Percentiles rank a stretch among this genome's conserved stretches.
These are phyloP conservation scores for Triticum timopheevii DNA, from an alignment of 176 grass and related monocot species.

Conservation along the genomic window DNA sequence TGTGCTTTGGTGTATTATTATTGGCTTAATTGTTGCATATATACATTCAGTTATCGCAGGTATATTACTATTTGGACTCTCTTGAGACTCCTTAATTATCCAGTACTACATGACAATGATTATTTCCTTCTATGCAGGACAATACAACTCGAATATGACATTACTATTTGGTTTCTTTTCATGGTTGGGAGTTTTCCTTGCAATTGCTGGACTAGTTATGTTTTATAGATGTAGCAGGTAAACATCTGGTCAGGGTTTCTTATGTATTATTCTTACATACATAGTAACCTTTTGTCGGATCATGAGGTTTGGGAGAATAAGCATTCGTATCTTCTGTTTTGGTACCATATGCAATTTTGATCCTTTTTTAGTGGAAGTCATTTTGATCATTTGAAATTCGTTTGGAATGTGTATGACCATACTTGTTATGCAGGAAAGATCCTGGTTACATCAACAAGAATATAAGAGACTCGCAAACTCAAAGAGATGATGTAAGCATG, in stretches of 20 bases:
- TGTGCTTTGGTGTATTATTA: conserved; percentile 79
- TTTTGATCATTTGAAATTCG: conserved; percentile 15
- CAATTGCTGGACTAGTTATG: conserved; percentile 67
- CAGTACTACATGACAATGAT: conserved; percentile 19
- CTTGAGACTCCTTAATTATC: conserved; percentile 11
- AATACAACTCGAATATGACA: conserved; percentile 63
- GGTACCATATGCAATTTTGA: conserved; percentile 11
- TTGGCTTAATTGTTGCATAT: conserved; percentile 70
- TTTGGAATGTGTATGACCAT: conserved; percentile 18
- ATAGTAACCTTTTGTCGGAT: not conserved
- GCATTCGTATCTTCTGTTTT: not conserved
- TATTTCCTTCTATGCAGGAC: conserved; percentile 54
- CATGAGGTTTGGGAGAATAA: not conserved
- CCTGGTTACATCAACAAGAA: conserved; percentile 91
- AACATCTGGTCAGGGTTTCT: conserved; percentile 17
- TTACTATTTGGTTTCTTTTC: conserved; percentile 60
- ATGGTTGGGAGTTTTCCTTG: conserved; percentile 78
- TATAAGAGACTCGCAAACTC: conserved; percentile 71
- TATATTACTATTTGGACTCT: conserved; percentile 34
- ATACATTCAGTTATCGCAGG: conserved; percentile 82
- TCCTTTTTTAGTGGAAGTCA: not conserved
- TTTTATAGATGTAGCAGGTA: conserved; percentile 99
- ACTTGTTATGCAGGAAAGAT: conserved; percentile 74
- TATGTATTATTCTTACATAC: not conserved
- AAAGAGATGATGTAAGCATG: conserved; percentile 84